Base-by-base conservation (phyloP, 495 filamentous ascomycete genomes). In the Hyaloscypha variabilis region DNA sequence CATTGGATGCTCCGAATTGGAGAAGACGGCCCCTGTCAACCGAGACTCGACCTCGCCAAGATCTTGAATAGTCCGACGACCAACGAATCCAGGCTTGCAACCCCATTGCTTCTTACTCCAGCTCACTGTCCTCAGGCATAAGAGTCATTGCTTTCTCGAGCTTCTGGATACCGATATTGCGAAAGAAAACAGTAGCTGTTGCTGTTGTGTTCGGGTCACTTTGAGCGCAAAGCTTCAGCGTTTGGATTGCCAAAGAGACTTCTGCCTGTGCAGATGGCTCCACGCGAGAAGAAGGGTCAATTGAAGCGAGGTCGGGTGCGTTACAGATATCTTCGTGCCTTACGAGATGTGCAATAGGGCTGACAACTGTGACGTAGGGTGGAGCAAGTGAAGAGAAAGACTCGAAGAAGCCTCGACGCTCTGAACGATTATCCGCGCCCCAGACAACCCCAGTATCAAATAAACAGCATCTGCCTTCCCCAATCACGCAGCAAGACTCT, bases 391-490 rank as follows among this genome's bases (percentile, higher is more conserved):
- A 79, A 42, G 71, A 70, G 30, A 72, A 71, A 60, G 81, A 84
- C 29, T 76, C 77, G 21, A 92, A 92, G 81, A 92, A 91, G 69
- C 85, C 86, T 36, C 84, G 90, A 46, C 83, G 88, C 23, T 89
- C 87, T 34, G 76, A 85, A 60, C 83, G 89, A 54, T 69, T 89
- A 39, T 72, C 75, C 19, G 73, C 78, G 71, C 59, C 79, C 74
- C 86, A 89, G 69, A 83, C 81, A 2, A 89, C 87, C 31, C 81
- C 91, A 55, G 69, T 88, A 49, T 77, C 79, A 53, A 82, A 86
- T 57, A 84, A 87, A 65, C 77, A 85, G 29, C 89, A 92, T 62
- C 83, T 96, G 3, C 93, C 91, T n/a, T 93, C 93, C 5, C 93
- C 94, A 10, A 71, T 94, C 62, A 96, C 92, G 0, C 82, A 92